These are phyloP conservation scores for Wallacemonas collosoma DNA, from an alignment of 208 protist species.

Conservation along the genomic window DNA sequence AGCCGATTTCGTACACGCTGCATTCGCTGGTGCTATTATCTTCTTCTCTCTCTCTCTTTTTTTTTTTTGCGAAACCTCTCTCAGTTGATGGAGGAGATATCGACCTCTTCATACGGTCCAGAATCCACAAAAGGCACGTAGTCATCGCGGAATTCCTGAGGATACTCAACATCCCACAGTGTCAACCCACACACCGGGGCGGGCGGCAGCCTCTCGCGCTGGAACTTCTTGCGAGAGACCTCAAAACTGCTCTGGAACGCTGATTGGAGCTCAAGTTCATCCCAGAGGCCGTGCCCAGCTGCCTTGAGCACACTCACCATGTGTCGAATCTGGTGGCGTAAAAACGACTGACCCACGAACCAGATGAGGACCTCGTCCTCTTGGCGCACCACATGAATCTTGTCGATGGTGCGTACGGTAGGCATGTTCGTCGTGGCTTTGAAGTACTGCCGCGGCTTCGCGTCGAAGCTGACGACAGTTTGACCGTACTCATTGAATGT, in stretches of 20 bases:
- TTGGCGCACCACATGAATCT: constrained; percentile 80
- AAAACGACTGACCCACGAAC: constrained; percentile 84
- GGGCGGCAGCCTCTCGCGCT: constrained; percentile 66
- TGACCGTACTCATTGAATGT: constrained; percentile 89
- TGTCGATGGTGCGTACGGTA: constrained; percentile 82
- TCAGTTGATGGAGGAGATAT: constrained; percentile 48
- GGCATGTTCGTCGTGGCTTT: constrained; percentile 75
- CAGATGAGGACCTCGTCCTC: constrained; percentile 90
- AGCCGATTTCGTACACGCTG: too few relatives aligned
- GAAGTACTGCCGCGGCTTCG: constrained; percentile 67
- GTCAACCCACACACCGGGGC: constrained; percentile 84
- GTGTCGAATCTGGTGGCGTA: constrained; percentile 88
- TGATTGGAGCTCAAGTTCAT: constrained; percentile 79
- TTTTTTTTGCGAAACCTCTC: neutral
- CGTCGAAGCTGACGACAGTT: constrained; percentile 56
- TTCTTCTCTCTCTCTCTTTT: neutral
- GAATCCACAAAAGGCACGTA: constrained; percentile 75
- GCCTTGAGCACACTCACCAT: constrained; percentile 88
- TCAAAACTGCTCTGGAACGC: constrained; percentile 75
- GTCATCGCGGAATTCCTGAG: constrained; percentile 57
- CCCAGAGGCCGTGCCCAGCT: constrained; percentile 75
- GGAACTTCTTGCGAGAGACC: constrained; percentile 69
- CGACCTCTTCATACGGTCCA: constrained; percentile 71
- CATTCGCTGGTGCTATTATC: neutral
- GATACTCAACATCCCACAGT: constrained; percentile 89